Conservation (phyloP, 257 asterid species). For the Nyctanthes arbortristis region DNA sequence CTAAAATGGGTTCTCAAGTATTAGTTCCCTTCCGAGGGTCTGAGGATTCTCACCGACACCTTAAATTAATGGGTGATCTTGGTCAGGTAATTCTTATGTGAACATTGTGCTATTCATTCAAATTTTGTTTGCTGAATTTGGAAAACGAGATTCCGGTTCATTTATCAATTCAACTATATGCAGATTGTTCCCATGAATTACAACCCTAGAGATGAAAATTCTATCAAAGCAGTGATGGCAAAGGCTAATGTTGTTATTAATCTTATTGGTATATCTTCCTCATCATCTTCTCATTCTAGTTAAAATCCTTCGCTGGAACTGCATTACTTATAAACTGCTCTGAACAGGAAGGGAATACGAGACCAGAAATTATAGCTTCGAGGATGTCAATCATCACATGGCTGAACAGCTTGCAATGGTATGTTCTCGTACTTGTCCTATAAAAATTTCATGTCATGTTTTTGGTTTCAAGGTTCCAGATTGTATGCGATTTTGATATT, state of each 20-base stretch:
- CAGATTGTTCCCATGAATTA: constrained; percentile 98
- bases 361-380: constrained; percentile 93
- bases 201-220: constrained; percentile 85
- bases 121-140: not conserved
- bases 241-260: constrained; percentile 97
- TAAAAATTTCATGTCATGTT: not conserved
- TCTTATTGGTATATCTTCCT: constrained; percentile 70
- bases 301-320: not conserved
- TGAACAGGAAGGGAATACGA: constrained; percentile 88
- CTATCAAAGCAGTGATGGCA: constrained; percentile 97
- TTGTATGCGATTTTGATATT: not conserved
- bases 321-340: constrained; percentile 19
- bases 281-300: not conserved
- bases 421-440: constrained; percentile 31
- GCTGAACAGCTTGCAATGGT: constrained; percentile 87
- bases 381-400: constrained; percentile 89
- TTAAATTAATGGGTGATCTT: constrained; percentile 97
- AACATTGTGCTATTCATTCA: not conserved
- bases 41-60: constrained; percentile 96
- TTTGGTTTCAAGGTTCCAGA: constrained; percentile 9
- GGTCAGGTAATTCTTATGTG: constrained; percentile 67
- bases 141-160: constrained; percentile 5
- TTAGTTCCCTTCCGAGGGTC: constrained; percentile 95
- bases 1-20: constrained; percentile 96
- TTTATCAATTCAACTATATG: constrained; percentile 6